Base-by-base conservation (phyloP, 345 rosid genomes). In the Syzygium aromaticum region DNA sequence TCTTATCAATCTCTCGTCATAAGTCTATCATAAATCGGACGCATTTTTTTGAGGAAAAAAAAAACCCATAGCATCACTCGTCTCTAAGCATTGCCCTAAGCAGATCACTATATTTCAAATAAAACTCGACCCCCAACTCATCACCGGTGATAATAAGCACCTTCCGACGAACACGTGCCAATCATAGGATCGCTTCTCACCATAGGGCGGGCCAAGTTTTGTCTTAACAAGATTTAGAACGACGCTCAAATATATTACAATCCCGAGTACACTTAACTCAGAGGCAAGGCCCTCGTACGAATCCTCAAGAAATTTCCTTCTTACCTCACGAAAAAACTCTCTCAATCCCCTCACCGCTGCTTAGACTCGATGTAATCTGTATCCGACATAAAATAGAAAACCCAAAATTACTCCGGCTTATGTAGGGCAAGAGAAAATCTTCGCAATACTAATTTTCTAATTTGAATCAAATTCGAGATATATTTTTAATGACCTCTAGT, bases 381-480 rank as follows among this genome's bases (percentile, higher is more conserved):
- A 67, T 33, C 6, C 2, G 14, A 33, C 14, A 14, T 59, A 12
- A n/a, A 61, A 61, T 61, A 61, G 38, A 14, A 61, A 1, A 61
- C 19, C 33, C 78, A 67, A 2, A 53, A 30, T 28, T 16, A 3
- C 78, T 67, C 23, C 23, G 8, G 40, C 33, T 30, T 30, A 17
- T 67, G 16, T 16, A 17, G 12, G 78, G 78, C 78, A 33, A 67
- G 43, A 33, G 23, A 67, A 67, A 16, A 30, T 67, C 7, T 1
- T 16, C 2, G 0, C 13, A 9, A 33, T 33, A 73, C 1, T 0
- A 0, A 33, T 33, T 33, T 1, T 33, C 6, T 73, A 30, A 64
- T 8, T 28, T 0, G 11, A 67, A 7, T 67, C 23, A 17, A 67
- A 67, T 33, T 33, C 7, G 0, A 4, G 46, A 67, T 67, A 33